These are phyloP conservation scores for Rehmannia glutinosa DNA, from an alignment of 257 asterid genomes.

Conservation along the genomic window DNA sequence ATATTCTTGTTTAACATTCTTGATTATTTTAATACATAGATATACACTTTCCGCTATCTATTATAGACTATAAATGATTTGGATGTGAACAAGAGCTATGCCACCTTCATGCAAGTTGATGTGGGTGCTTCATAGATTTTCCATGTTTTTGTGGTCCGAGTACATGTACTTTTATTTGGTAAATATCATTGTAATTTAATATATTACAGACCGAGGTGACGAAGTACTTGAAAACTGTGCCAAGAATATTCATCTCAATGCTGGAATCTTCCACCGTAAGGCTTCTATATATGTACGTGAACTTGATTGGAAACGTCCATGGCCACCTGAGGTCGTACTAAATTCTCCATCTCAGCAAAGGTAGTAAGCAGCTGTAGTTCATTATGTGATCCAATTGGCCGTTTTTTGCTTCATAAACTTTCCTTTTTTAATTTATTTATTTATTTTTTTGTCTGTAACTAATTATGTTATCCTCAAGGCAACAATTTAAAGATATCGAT, in stretches of 20 bases:
- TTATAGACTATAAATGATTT: too few relatives aligned
- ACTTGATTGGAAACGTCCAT: constrained; percentile 80
- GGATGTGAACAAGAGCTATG: too few relatives aligned
- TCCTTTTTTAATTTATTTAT: not conserved
- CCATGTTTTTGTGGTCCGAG: not conserved
- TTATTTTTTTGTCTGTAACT: not conserved
- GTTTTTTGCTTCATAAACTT: not conserved
- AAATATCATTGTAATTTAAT: not conserved
- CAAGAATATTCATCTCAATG: constrained; percentile 54
- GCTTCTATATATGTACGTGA: constrained; percentile 70
- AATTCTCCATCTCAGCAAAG: constrained; percentile 38
- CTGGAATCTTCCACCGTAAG: constrained; percentile 38
- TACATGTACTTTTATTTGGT: not conserved
- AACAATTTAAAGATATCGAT: not conserved
- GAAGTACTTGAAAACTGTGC: constrained; percentile 76
- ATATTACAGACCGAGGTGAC: constrained; percentile 58
- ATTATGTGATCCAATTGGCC: too few relatives aligned
- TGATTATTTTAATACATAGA: too few relatives aligned
- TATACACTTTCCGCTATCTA: too few relatives aligned
- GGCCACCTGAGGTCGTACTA: constrained; percentile 53
- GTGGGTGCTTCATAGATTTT: too few relatives aligned
- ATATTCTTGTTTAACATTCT: too few relatives aligned
- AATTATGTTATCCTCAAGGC: not conserved
- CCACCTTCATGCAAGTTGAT: too few relatives aligned
- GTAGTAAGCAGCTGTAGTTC: too few relatives aligned